phyloP scores from a whole-genome alignment of 2,329 filamentous ascomycete species.

The Coniosporium tulheliwenetii region DNA sequence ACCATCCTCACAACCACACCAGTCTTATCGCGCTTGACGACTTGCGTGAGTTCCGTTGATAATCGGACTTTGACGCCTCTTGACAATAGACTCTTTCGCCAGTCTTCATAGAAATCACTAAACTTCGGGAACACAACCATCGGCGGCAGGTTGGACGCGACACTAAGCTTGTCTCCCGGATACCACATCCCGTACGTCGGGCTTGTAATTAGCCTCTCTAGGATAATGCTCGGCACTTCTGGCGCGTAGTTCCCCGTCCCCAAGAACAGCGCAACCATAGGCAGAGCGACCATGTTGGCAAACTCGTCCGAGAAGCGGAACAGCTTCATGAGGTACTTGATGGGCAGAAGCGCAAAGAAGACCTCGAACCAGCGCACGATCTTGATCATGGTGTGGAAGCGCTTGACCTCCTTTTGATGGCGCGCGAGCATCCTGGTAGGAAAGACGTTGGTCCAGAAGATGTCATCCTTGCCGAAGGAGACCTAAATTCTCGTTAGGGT shows the following conservation, averaged over 20 bases:
- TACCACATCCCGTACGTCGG: slow-evolving; percentile 47
- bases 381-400: slow-evolving; percentile 38
- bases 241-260: slow-evolving; percentile 63
- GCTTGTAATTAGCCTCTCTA: slow-evolving; percentile 35
- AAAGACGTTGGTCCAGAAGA: slow-evolving; percentile 53
- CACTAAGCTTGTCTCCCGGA: slow-evolving; percentile 29
- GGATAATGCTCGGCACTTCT: slow-evolving; percentile 52
- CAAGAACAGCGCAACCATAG: slow-evolving; percentile 57
- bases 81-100: slow-evolving; percentile 36
- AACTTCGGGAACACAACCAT: slow-evolving; percentile 51
- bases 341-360: slow-evolving; percentile 42
- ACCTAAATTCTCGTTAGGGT: slow-evolving; percentile 17
- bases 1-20: slow-evolving; percentile 35
- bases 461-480: slow-evolving; percentile 46
- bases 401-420: slow-evolving; percentile 39
- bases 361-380: slow-evolving; percentile 45
- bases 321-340: slow-evolving; percentile 49
- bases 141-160: slow-evolving; percentile 34
- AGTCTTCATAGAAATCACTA: slow-evolving; percentile 43
- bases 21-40: slow-evolving; percentile 34
- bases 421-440: slow-evolving; percentile 41
- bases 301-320: slow-evolving; percentile 58
- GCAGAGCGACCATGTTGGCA: slow-evolving; percentile 53
- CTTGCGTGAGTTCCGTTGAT: slow-evolving; percentile 37
- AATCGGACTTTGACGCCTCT: slow-evolving; percentile 42